A percentile compares a stretch with the other conserved stretches of the same genome.
Evolutionary conservation across 2,329 filamentous ascomycete genomes (phyloP).

Genomic region (Xylariaceae sp.): DNA sequence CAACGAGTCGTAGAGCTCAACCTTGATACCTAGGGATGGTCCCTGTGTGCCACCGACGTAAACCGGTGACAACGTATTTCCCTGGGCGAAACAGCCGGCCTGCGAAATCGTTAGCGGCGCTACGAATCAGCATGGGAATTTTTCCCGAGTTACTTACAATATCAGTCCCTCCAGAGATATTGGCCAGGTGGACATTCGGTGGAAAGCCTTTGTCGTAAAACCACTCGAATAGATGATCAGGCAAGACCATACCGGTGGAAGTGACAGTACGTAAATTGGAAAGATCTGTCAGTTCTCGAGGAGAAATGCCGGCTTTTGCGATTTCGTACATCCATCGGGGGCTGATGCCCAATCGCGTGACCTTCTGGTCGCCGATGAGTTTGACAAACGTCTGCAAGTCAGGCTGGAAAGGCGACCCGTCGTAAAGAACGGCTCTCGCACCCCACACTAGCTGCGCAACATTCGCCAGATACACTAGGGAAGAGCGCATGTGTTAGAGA

Average conservation of each 20-base stretch:
- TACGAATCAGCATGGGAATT: not conserved
- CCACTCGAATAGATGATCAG: slow-evolving; percentile 76
- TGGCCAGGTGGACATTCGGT: slow-evolving; percentile 59
- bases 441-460: slow-evolving; percentile 59
- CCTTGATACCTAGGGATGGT: slow-evolving; percentile 44
- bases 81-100: slow-evolving; percentile 57
- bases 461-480: slow-evolving; percentile 61
- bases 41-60: slow-evolving; percentile 54
- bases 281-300: slow-evolving; percentile 60
- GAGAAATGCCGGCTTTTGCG: slow-evolving; percentile 58
- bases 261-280: slow-evolving; percentile 58
- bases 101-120: slow-evolving; percentile 23
- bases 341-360: slow-evolving; percentile 71
- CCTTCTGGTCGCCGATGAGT: slow-evolving; percentile 58
- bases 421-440: slow-evolving; percentile 66
- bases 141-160: slow-evolving; percentile 45
- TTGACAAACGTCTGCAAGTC: slow-evolving; percentile 60
- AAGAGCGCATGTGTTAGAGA: too few relatives aligned
- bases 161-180: slow-evolving; percentile 76
- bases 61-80: slow-evolving; percentile 67
- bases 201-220: slow-evolving; percentile 70
- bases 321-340: slow-evolving; percentile 75
- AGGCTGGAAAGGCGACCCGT: slow-evolving; percentile 76
- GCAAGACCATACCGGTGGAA: slow-evolving; percentile 78
- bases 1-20: slow-evolving; percentile 61